Evolutionary conservation across 768 basidiomycete genomes (phyloP).

Genomic region (Psilocybe tampanensis): DNA sequence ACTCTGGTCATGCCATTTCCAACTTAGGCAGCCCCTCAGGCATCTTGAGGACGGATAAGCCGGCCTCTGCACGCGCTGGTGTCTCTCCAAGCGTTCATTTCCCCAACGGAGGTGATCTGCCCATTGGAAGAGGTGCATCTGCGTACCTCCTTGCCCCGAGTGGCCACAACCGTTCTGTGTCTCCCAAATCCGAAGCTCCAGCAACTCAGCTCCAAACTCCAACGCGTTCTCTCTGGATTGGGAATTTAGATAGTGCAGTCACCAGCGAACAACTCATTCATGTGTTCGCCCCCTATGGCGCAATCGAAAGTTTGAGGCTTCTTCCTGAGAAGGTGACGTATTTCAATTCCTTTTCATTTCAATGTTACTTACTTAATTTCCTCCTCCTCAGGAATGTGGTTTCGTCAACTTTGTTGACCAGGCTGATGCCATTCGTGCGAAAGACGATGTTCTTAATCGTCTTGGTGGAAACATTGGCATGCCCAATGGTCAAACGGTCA

Average conservation of each 20-base stretch:
- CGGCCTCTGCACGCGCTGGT: conserved; percentile 43
- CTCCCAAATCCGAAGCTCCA: conserved; percentile 76
- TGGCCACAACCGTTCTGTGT: conserved; percentile 73
- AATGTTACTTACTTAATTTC: neutral
- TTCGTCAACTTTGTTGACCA: conserved; percentile 99
- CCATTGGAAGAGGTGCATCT: conserved; percentile 52
- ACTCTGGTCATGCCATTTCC: conserved; percentile 41
- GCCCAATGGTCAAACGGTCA: conserved; percentile 94
- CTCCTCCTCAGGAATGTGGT: conserved; percentile 79
- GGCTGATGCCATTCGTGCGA: conserved; percentile 94
- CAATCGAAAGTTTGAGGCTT: conserved; percentile 93
- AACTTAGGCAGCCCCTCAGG: conserved; percentile 45
- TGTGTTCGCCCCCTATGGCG: conserved; percentile 95
- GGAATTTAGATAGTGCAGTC: conserved; percentile 93
- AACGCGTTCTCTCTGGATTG: conserved; percentile 97
- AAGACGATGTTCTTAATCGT: conserved; percentile 96
- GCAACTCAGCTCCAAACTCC: conserved; percentile 86
- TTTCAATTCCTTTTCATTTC: conserved; percentile 7
- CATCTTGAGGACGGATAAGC: conserved; percentile 67
- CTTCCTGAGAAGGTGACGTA: conserved; percentile 91
- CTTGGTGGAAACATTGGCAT: conserved; percentile 93
- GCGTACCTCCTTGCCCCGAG: conserved; percentile 73
- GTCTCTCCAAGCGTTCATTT: conserved; percentile 67
- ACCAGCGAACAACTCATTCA: conserved; percentile 94
- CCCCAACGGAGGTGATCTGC: conserved; percentile 57